Evolutionary conservation across 2,329 filamentous ascomycete species (phyloP).

Genomic region (Macrophomina tecta): DNA sequence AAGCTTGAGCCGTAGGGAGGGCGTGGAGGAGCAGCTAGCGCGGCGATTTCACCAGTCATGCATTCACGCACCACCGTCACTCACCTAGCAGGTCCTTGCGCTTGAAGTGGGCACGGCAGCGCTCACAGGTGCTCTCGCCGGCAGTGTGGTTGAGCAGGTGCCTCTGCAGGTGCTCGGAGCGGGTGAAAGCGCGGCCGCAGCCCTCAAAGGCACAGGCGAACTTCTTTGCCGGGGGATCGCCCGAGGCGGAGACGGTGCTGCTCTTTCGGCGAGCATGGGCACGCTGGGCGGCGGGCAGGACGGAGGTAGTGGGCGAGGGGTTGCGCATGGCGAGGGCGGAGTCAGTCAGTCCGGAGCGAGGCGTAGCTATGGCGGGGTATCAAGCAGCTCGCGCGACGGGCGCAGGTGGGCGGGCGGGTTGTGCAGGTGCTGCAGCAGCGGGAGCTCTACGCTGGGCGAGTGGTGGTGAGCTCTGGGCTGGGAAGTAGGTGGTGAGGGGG

Average conservation of each 20-base stretch:
- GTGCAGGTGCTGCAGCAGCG: constrained; percentile 17
- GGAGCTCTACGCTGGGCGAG: constrained; percentile 1
- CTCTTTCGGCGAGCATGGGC: constrained; percentile 25
- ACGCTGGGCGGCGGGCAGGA: constrained; percentile 15
- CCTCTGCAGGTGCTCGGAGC: constrained; percentile 64
- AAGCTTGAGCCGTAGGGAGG: constrained; percentile 4
- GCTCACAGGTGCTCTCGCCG: constrained; percentile 60
- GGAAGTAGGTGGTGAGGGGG: background rate
- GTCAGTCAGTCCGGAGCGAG: background rate
- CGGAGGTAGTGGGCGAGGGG: constrained; percentile 6
- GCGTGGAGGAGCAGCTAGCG: constrained; percentile 11
- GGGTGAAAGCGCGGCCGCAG: constrained; percentile 62
- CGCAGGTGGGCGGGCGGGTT: background rate
- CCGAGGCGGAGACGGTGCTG: background rate
- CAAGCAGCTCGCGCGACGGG: background rate
- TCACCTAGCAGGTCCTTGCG: constrained; percentile 64
- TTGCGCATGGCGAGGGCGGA: constrained; percentile 10
- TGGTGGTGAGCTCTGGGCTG: constrained; percentile 5
- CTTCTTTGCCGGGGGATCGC: constrained; percentile 32
- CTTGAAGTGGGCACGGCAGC: constrained; percentile 67
- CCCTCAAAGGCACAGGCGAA: constrained; percentile 53
- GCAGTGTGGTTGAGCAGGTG: constrained; percentile 63
- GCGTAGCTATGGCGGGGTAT: constrained; percentile 6
- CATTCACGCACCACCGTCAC: constrained; percentile 29
- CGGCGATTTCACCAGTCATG: background rate